Percentiles rank a stretch among this genome's conserved stretches.
These are phyloP conservation scores for Ganoderma leucocontextum DNA, from an alignment of 1,284 basidiomycete species.

Conservation along the genomic window DNA sequence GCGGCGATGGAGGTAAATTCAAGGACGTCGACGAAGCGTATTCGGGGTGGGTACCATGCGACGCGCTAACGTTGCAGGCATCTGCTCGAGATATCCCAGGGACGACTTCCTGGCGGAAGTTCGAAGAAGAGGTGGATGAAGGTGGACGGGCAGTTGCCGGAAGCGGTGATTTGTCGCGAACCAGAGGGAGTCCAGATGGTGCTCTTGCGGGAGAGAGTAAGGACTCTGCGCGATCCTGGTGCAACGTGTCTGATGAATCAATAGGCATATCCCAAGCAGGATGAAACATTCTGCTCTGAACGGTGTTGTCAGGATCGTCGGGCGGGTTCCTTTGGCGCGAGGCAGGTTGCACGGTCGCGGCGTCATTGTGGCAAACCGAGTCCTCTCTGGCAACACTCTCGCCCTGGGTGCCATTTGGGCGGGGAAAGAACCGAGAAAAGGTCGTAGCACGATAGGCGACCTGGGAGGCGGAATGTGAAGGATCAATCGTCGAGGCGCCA, in stretches of 20 bases:
- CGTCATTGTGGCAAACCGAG: background rate
- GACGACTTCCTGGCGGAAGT: background rate
- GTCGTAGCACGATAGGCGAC: constrained; percentile 13
- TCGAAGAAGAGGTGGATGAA: background rate
- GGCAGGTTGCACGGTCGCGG: background rate
- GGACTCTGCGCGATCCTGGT: background rate
- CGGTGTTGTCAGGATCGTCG: constrained; percentile 2
- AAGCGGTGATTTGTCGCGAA: background rate
- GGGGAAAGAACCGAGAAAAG: constrained; percentile 2
- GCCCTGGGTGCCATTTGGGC: background rate
- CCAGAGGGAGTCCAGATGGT: background rate
- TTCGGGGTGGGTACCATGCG: background rate
- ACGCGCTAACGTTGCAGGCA: background rate
- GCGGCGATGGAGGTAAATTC: background rate
- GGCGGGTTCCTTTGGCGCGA: background rate
- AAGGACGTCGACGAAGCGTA: background rate
- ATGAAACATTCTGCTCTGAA: constrained; percentile 1
- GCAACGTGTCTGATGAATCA: background rate
- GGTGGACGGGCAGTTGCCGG: background rate
- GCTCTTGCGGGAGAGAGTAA: background rate
- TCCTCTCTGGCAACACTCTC: background rate
- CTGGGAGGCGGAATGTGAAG: constrained; percentile 42
- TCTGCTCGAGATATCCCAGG: background rate
- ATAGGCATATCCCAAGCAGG: constrained; percentile 1
- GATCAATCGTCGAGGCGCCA: constrained; percentile 48